Evolutionary conservation across 805 yeast genomes (phyloP), one percentile per base, ranked within the genome.

Genomic region (Saccharomycopsis fibuligera): DNA sequence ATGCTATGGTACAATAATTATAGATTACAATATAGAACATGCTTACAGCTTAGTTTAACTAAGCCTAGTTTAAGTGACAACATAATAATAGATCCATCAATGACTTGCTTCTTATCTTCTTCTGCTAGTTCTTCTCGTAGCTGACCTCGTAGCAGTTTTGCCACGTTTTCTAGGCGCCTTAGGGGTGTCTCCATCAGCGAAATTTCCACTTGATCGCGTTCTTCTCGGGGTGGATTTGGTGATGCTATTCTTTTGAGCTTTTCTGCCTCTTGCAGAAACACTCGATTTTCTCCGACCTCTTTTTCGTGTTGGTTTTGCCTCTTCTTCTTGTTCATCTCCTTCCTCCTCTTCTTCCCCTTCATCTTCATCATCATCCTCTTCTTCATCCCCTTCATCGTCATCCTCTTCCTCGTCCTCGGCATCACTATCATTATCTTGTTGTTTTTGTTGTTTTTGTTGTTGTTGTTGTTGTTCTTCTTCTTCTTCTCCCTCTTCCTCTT

Each of bases 351-450:
- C 44, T 23, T 27, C 36, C 33, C 37, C 31, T 19, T 37, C 41
- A 3, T 36, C 44, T 14, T 24, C 48, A 9, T 45, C 44, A 14
- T 39, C 49, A 17, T 31, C 33, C 25, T 43, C 41, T 21, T 33
- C 37, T n/a, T 33, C 37, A 9, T 33, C 37, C 19, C n/a, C 37
- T 33, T 33, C 37, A 10, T 31, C 50, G 4, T 47, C 50, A 9
- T 35, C 41, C 8, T 46, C 44, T n/a, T n/a, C n/a, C n/a, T n/a
- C n/a, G n/a, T n/a, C 17, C 9, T 35, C 39, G 39, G 10, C 39
- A 19, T 35, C n/a, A n/a, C n/a, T n/a, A n/a, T n/a, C n/a, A n/a
- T n/a, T n/a, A n/a, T n/a, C n/a, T n/a, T 33, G 36, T 19, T 19
- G 31, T 41, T 41, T 30, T 22, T 24, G 35, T 16, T 31, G 22